These are phyloP conservation scores for Colletotrichum sp. DNA, from an alignment of 2,329 filamentous ascomycete genomes.

Conservation along the genomic window DNA sequence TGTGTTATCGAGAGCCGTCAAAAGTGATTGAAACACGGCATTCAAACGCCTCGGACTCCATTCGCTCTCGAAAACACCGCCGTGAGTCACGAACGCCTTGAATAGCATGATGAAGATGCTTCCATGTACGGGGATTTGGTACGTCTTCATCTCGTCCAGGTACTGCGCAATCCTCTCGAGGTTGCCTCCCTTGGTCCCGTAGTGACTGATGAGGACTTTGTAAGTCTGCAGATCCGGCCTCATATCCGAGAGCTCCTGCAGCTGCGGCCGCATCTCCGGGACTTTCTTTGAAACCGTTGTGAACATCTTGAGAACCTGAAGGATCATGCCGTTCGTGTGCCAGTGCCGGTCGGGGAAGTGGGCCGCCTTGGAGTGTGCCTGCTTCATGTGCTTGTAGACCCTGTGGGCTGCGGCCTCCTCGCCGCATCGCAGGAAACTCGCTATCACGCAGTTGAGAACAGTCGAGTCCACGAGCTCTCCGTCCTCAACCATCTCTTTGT, in stretches of 20 bases:
- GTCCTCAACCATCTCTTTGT: constrained; percentile 80
- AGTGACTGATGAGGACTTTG: constrained; percentile 78
- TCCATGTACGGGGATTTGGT: constrained; percentile 72
- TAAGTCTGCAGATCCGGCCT: constrained; percentile 82
- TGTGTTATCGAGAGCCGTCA: constrained; percentile 55
- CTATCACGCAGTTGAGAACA: constrained; percentile 86
- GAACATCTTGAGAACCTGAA: constrained; percentile 63
- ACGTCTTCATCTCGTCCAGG: constrained; percentile 80
- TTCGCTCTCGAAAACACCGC: constrained; percentile 63
- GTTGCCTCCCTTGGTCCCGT: constrained; percentile 71
- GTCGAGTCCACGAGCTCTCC: constrained; percentile 89
- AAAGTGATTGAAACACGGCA: constrained; percentile 69
- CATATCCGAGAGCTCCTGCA: constrained; percentile 70
- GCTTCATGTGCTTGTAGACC: constrained; percentile 86
- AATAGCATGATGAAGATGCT: constrained; percentile 82
- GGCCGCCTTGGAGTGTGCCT: constrained; percentile 46
- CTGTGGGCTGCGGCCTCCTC: constrained; percentile 80
- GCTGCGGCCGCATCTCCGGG: constrained; percentile 54
- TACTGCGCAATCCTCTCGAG: constrained; percentile 73
- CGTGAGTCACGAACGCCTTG: constrained; percentile 80
- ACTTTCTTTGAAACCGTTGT: constrained; percentile 58
- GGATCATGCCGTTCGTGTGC: constrained; percentile 53
- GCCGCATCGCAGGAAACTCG: constrained; percentile 75
- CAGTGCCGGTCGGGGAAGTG: constrained; percentile 51
- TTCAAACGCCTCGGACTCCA: constrained; percentile 79